A percentile compares a stretch with the other conserved stretches of the same genome.
phyloP scores from a whole-genome alignment of 495 filamentous ascomycete species.

The Pyrenula massariospora region DNA sequence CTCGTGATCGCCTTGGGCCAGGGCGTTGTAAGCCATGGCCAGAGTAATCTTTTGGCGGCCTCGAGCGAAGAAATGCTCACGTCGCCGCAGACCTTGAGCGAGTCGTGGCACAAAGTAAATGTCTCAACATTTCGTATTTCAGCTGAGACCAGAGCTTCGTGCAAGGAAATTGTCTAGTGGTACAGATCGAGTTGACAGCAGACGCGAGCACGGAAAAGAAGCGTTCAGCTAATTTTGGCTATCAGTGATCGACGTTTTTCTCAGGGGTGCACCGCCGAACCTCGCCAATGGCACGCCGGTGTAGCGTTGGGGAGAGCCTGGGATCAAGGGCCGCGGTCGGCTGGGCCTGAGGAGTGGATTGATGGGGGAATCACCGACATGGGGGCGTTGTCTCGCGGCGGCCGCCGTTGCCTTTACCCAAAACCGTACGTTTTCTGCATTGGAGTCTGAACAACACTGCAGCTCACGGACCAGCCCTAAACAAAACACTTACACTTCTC shows the following conservation, averaged over 20 bases:
- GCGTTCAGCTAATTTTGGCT: not conserved
- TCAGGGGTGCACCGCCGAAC: not conserved
- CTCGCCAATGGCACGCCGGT: not conserved
- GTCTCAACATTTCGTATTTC: no score
- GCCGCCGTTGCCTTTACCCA: no score
- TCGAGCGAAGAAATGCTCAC: no score
- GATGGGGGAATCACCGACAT: no score
- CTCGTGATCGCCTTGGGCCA: conserved; percentile 30
- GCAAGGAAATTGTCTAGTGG: no score
- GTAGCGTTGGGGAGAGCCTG: not conserved
- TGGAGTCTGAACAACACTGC: not conserved
- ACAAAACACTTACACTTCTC: not conserved
- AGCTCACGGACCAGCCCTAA: not conserved
- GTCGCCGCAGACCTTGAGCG: no score
- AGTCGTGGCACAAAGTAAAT: no score
- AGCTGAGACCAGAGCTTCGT: no score
- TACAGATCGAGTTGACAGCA: no score
- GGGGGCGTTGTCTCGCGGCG: no score
- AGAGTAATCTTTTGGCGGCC: not conserved
- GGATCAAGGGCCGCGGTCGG: not conserved
- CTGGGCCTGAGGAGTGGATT: not conserved
- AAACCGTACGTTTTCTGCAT: no score
- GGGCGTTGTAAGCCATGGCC: conserved; percentile 36
- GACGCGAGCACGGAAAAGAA: no score
- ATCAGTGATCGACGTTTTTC: not conserved